Base-by-base conservation (phyloP, 2,329 filamentous ascomycete species). In the Pyricularia pennisetigena region DNA sequence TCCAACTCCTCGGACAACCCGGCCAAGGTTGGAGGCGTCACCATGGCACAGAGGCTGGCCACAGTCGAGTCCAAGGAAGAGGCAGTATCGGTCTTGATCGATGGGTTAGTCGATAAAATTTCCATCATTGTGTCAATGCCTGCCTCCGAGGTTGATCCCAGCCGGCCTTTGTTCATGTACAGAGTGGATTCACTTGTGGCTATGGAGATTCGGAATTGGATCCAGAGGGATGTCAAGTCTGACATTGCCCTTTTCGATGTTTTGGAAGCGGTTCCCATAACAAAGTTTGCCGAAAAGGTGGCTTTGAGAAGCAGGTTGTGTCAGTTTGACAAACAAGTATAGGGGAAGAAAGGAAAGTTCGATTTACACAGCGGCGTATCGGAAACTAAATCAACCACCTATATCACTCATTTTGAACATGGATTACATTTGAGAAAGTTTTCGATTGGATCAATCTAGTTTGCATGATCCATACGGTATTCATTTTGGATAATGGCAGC, bases 111-210 rank as follows among this genome's bases (percentile, higher is more conserved):
- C 14, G 12, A 65, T 12, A 41, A 49, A 41, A 14, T 64, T 9
- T 30, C 26, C 4, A 9, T n/a, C 14, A 64, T 32, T 16, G 30
- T 64, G 63, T 32, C 63, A 12, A 64, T 32, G 68, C 29, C 75
- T 41, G 35, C 35, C 35, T 28, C 28, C 65, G 41, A 59, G 8
- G 54, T 66, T 28, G 65, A 66, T 29, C 24, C 29, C 35, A 49
- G 23, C 41, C 26, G n/a, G 29, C 35, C 65, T 24, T 35, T 68
- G 9, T 59, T 64, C 20, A 32, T 32, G 26, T 77, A 75, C 41
- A 79, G 79, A 0, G 74, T 80, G 7, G 79, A 81, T 71, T 80
- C 78, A 0, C 75, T 83, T 0, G 76, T 83, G 35, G 80, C 80
- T 1, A 77, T 82, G 0, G 80, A 83, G 71, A 63, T 83, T 41